Evolutionary conservation across 2,329 filamentous ascomycete genomes (phyloP), one percentile per base, ranked within the genome.

Genomic region (Pseudocercospora vitis): DNA sequence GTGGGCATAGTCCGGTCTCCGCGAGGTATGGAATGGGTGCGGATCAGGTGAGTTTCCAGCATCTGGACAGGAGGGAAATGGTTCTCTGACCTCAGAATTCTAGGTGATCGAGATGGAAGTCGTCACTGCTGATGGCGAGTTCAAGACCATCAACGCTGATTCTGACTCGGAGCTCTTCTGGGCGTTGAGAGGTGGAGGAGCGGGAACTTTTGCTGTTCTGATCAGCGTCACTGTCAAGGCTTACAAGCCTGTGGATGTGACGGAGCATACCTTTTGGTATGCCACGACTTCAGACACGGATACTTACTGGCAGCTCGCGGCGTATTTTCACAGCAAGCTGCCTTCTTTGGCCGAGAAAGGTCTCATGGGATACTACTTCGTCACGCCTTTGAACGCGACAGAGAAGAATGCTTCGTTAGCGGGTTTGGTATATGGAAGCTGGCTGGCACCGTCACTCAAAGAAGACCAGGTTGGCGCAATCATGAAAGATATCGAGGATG

Each of bases 91-190:
- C n/a, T n/a, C n/a, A n/a, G n/a, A n/a, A n/a, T n/a, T n/a, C n/a
- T n/a, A n/a, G n/a, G n/a, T 55, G 4, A n/a, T 57, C 8, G 46
- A 62, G 45, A 48, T 56, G 18, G 53, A 48, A 9, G 49, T 57
- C 19, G 51, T 62, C 19, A 54, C 56, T n/a, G 56, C 60, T 4
- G 42, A 61, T 47, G 60, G 60, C 23, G 24, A 42, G 2, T 28
- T 54, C 11, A 26, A 50, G 4, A 52, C 48, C 12, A 48, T 53
- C 9, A 62, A 61, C 28, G 45, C 42, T 4, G 50, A 52, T 9
- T 35, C 16, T 3, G 50, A 62, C 26, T 26, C 48, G 12, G 61
- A 63, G n/a, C 40, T 63, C 11, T 62, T 62, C 28, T 62, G 50
- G 50, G 61, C 61, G 8, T 23, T 62, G 23, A 53, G 60, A 26